Base-by-base conservation (phyloP, 2,329 filamentous ascomycete genomes). In the Stachybotrys echinatus region DNA sequence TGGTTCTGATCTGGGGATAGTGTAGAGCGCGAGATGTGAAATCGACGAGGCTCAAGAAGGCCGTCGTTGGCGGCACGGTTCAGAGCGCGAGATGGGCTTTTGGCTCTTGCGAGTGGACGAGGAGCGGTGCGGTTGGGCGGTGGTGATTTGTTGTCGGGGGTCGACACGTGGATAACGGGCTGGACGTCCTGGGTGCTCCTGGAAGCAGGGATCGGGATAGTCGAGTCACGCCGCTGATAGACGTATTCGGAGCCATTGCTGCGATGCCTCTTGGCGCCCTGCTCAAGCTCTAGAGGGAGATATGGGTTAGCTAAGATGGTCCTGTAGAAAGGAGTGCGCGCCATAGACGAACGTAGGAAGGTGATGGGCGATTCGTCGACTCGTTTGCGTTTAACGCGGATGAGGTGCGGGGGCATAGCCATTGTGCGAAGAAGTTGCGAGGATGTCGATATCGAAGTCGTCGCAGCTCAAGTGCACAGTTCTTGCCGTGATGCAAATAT, bases 301-400 rank as follows among this genome's bases (percentile, higher is more conserved):
- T 52, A n/a, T n/a, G n/a, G n/a, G n/a, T n/a, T n/a, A n/a, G n/a
- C n/a, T n/a, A n/a, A n/a, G n/a, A n/a, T n/a, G n/a, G n/a, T n/a
- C n/a, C n/a, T n/a, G n/a, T n/a, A n/a, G n/a, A n/a, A n/a, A n/a
- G n/a, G n/a, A n/a, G n/a, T n/a, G n/a, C n/a, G n/a, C n/a, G n/a
- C n/a, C n/a, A n/a, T n/a, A 10, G 46, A 67, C 75, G 54, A 59
- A 83, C 79, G 74, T 44, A 83, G 72, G 57, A 79, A 80, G 48
- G 78, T 74, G 47, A 83, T 75, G 4, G 79, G 77, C 12, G 70
- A 67, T 51, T 79, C 74, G 17, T 75, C 76, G 47, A 73, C 74
- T 39, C 77, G 75, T 67, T 83, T 83, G 59, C 80, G 79, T 72
- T 83, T 83, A 55, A 84, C 76, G 50, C 77, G 76, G 64, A 84